Conservation (phyloP, 1,284 basidiomycete species). For the Erythrobasidium hasegawianum region DNA sequence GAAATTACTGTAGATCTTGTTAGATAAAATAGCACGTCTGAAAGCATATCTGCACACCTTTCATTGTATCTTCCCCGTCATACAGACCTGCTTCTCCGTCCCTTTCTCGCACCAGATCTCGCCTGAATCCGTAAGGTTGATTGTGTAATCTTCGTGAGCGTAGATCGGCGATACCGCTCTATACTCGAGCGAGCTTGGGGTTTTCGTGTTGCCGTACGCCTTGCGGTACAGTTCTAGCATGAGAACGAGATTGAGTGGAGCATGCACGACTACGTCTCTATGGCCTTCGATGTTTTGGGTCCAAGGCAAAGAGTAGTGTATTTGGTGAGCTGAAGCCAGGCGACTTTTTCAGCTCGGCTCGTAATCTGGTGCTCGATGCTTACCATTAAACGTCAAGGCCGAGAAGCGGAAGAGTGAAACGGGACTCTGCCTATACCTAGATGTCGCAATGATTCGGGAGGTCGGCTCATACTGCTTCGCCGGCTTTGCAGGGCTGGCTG, state of each 20-base stretch:
- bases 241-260: not conserved
- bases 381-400: conserved; percentile 5
- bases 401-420: conserved; percentile 8
- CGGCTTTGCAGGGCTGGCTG: not conserved
- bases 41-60: not conserved
- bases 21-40: not conserved
- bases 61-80: conserved; percentile 5
- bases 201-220: not conserved
- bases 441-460: not conserved
- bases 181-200: not conserved
- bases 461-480: not conserved
- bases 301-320: conserved; percentile 6
- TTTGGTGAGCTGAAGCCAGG: not conserved
- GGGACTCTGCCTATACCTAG: not conserved
- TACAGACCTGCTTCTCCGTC: not conserved
- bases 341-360: too few relatives aligned
- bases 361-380: not conserved
- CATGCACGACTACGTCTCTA: not conserved
- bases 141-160: conserved; percentile 8
- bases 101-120: conserved; percentile 6
- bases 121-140: not conserved
- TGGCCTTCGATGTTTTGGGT: not conserved
- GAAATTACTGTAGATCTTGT: not conserved
- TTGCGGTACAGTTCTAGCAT: conserved; percentile 3
- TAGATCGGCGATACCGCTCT: not conserved